Base-by-base conservation (phyloP, 2,329 filamentous ascomycete genomes). In the Hymenoscyphus infarciens region DNA sequence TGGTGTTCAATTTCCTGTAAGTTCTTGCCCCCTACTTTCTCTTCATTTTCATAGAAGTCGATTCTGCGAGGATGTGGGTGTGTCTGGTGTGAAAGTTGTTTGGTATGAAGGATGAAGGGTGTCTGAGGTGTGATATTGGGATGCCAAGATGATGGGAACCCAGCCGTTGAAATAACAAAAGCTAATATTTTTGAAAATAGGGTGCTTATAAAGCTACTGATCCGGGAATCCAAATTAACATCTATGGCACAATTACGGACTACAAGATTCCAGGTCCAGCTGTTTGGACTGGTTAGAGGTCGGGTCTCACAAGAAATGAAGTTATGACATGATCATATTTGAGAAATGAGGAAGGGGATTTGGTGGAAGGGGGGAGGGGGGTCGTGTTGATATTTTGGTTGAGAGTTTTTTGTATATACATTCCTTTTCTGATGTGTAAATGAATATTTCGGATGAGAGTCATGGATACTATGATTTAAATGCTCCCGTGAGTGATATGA, bases 171-270 rank as follows among this genome's bases (percentile, higher is more conserved):
- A 29, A 29, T 29, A n/a, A 6, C 39, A 1, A 19, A 3, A 42
- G 42, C 42, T 49, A 11, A 49, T 22, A 22, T 2, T 25, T 22
- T 49, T 11, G 7, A 49, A 2, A 2, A 60, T 60, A 60, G 35
- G 61, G 61, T 16, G 61, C 61, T 27, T 63, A 63, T 31, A 78
- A 74, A 56, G 73, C 77, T 5, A 75, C 64, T 57, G 78, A 82
- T 70, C 76, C 79, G 0, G 79, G 79, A 55, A 79, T 82, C 68
- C 74, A 77, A 52, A 75, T 80, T 66, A 78, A 81, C 69, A 80
- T 79, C 61, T 76, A 74, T 67, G 68, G 70, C 42, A 69, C 70
- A 38, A 63, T 70, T 61, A 68, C 73, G 61, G 69, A 62, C 16
- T 78, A 78, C 67, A 74, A 64, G 52, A 74, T 77, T 58, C 77